Evolutionary conservation across 805 yeast genomes (phyloP).

Genomic region (Candida stauntonica): DNA sequence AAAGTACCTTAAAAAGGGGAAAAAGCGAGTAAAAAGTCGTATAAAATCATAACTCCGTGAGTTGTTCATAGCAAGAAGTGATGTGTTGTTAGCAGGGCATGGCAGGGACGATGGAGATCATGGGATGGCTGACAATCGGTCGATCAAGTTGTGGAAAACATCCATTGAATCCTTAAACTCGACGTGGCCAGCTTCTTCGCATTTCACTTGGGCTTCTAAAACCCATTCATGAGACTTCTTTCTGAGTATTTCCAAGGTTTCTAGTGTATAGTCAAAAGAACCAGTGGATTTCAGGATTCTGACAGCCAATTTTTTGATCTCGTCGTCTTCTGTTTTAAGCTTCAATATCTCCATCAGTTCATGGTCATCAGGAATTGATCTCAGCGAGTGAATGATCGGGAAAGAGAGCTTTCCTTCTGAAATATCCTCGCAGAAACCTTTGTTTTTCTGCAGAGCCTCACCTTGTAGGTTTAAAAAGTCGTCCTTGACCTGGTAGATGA

Average conservation of each 20-base stretch:
- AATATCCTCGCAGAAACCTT: constrained; percentile 82
- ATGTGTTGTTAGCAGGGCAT: not conserved
- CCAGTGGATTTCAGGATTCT: constrained; percentile 36
- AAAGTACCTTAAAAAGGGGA: no score
- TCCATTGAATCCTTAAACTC: constrained; percentile 3
- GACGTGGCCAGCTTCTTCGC: not conserved
- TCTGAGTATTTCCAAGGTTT: constrained; percentile 12
- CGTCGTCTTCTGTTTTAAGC: constrained; percentile 45
- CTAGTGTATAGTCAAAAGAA: constrained; percentile 19
- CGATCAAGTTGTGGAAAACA: constrained; percentile 7
- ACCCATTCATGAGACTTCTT: constrained; percentile 13
- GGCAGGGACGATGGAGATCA: not conserved
- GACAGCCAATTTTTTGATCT: constrained; percentile 48
- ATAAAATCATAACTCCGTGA: no score
- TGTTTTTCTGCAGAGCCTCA: constrained; percentile 46
- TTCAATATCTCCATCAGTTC: constrained; percentile 48
- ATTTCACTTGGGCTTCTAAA: constrained; percentile 2
- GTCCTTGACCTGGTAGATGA: constrained; percentile 80
- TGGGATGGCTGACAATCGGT: constrained; percentile 3
- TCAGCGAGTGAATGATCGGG: constrained; percentile 70
- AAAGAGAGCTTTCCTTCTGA: constrained; percentile 87
- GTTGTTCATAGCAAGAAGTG: no score
- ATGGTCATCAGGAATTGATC: constrained; percentile 31
- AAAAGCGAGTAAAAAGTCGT: no score
- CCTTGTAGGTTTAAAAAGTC: constrained; percentile 71